Evolutionary conservation across 257 asterid genomes (phyloP).

Genomic region (Forsythia suspensa): DNA sequence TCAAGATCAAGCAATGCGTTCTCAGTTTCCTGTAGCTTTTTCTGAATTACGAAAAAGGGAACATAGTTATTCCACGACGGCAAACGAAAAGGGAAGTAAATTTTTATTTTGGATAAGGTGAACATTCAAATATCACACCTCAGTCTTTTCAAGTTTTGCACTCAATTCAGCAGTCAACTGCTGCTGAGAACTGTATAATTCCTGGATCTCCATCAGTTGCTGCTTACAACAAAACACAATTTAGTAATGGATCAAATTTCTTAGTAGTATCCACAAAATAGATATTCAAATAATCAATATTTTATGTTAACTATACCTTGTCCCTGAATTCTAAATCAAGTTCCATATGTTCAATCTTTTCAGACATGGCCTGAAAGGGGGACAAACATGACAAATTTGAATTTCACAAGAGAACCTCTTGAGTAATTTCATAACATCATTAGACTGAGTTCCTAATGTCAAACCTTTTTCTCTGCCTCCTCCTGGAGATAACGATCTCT

Average conservation of each 20-base stretch:
- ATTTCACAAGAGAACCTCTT: slow-evolving; percentile 12
- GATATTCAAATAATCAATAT: slow-evolving; percentile 8
- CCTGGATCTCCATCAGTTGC: slow-evolving; percentile 66
- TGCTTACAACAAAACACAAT: slow-evolving; percentile 35
- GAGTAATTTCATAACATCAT: slow-evolving; percentile 12
- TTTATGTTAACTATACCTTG: slow-evolving; percentile 56
- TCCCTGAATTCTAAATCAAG: slow-evolving; percentile 87
- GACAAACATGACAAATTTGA: slow-evolving; percentile 9
- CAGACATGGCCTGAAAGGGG: slow-evolving; percentile 79
- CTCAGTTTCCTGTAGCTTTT: slow-evolving; percentile 87
- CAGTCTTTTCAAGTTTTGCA: slow-evolving; percentile 42
- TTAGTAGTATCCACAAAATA: neutral
- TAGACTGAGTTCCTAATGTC: slow-evolving; percentile 15
- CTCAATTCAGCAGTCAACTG: slow-evolving; percentile 43
- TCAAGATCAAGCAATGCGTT: slow-evolving; percentile 86
- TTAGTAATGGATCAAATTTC: slow-evolving; percentile 6
- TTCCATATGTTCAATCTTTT: slow-evolving; percentile 94
- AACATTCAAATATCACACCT: slow-evolving; percentile 45
- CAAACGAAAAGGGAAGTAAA: slow-evolving; percentile 18
- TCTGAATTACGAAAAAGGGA: slow-evolving; percentile 46
- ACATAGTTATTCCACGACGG: slow-evolving; percentile 26
- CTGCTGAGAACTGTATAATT: slow-evolving; percentile 44
- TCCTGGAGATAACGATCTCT: slow-evolving; percentile 95
- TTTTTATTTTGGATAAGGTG: neutral
- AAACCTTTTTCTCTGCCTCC: slow-evolving; percentile 98